These are phyloP conservation scores for Pythium insidiosum DNA, from an alignment of 352 stramenopile species.

Conservation along the genomic window DNA sequence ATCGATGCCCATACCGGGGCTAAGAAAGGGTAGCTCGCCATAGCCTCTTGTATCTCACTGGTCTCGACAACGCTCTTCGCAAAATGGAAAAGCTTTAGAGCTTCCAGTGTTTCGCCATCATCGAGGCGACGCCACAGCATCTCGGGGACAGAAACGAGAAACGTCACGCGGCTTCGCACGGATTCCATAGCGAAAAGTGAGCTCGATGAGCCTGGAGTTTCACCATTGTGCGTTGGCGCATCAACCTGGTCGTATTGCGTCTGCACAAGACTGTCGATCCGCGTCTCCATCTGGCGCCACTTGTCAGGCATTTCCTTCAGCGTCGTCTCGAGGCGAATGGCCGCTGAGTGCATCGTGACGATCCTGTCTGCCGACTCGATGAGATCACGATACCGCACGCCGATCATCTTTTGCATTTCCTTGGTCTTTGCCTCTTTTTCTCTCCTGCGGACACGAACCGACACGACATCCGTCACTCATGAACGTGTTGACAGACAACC, in stretches of 20 bases:
- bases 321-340: constrained; percentile 66
- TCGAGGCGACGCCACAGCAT: constrained; percentile 68
- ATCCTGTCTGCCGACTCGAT: constrained; percentile 92
- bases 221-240: neutral
- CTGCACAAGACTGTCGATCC: constrained; percentile 7
- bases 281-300: constrained; percentile 60
- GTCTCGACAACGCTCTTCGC: constrained; percentile 24
- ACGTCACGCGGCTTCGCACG: constrained; percentile 39
- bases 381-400: constrained; percentile 87
- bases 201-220: constrained; percentile 9
- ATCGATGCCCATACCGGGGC: constrained; percentile 56
- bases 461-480: neutral
- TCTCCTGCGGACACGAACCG: constrained; percentile 22
- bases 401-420: constrained; percentile 92
- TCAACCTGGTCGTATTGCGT: neutral
- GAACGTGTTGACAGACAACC: too few relatives aligned
- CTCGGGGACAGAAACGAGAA: constrained; percentile 51
- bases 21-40: constrained; percentile 51
- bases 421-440: constrained; percentile 85
- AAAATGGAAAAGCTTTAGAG: constrained; percentile 35
- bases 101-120: constrained; percentile 41
- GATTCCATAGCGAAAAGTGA: too few relatives aligned
- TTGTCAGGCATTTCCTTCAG: constrained; percentile 82
- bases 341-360: constrained; percentile 87
- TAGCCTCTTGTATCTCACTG: constrained; percentile 5